Evolutionary conservation across 768 basidiomycete species (phyloP).

Genomic region (Termitomyces heimii): DNA sequence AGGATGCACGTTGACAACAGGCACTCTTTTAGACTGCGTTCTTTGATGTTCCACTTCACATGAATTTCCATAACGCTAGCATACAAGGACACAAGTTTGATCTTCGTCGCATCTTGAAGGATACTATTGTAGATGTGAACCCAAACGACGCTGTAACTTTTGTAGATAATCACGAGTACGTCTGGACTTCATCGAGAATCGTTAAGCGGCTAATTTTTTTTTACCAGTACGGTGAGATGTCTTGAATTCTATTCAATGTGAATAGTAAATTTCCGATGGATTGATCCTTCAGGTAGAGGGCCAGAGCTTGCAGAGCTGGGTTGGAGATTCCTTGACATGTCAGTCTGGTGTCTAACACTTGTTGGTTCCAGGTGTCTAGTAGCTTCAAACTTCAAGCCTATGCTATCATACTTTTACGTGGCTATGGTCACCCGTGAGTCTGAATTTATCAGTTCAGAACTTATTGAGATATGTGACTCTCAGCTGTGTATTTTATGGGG

Average conservation of each 20-base stretch:
- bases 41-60: conserved; percentile 89
- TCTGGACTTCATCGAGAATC: conserved; percentile 3
- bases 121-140: conserved; percentile 58
- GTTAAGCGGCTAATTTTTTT: not conserved
- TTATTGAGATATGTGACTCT: not conserved
- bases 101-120: conserved; percentile 65
- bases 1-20: not conserved
- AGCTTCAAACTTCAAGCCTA: conserved; percentile 82
- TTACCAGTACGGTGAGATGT: conserved; percentile 51
- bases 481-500: conserved; percentile 87
- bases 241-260: not conserved
- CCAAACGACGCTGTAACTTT: conserved; percentile 86
- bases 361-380: conserved; percentile 44
- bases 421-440: conserved; percentile 68
- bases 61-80: conserved; percentile 77
- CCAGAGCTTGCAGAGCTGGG: conserved; percentile 81
- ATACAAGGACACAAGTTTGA: conserved; percentile 63
- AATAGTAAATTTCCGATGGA: not conserved
- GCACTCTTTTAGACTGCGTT: conserved; percentile 57
- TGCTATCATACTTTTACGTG: conserved; percentile 68
- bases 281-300: conserved; percentile 41
- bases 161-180: conserved; percentile 88
- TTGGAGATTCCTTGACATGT: conserved; percentile 23
- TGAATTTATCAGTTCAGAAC: not conserved
- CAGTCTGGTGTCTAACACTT: not conserved